Conservation (phyloP, 768 basidiomycete species). For the Scleroderma citrinum region DNA sequence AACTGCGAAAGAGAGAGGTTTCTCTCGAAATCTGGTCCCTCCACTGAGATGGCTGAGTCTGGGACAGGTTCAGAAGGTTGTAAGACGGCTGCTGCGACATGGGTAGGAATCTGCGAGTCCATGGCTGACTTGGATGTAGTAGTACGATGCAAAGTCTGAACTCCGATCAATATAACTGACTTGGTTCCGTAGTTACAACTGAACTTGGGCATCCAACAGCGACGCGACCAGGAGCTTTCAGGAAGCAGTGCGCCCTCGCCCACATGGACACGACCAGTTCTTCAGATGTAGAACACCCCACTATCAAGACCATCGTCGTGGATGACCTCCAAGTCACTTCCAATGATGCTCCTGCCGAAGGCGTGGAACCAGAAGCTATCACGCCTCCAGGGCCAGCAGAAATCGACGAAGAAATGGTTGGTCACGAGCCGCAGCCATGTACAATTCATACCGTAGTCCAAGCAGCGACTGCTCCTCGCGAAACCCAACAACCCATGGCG, state of each 20-base stretch:
- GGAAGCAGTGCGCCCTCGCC: neutral
- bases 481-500: neutral
- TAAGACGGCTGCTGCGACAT: constrained; percentile 71
- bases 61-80: constrained; percentile 70
- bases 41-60: constrained; percentile 58
- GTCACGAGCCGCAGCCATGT: neutral
- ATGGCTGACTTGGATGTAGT: neutral
- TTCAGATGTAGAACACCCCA: constrained; percentile 1
- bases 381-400: neutral
- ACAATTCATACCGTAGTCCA: neutral
- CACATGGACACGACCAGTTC: constrained; percentile 14
- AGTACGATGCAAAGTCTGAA: too few species aligned
- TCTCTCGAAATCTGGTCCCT: constrained; percentile 85
- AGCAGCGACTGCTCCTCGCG: neutral
- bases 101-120: constrained; percentile 38
- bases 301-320: constrained; percentile 7
- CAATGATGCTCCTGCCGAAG: constrained; percentile 3
- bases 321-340: constrained; percentile 2
- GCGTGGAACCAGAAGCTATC: neutral
- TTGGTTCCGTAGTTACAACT: too few species aligned
- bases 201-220: too few species aligned
- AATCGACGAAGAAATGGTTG: neutral
- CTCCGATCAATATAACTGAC: too few species aligned
- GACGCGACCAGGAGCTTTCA: too few species aligned
- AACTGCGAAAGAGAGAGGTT: constrained; percentile 60